Conservation (phyloP, 2,329 filamentous ascomycete genomes). For the Penicillium sp. region DNA sequence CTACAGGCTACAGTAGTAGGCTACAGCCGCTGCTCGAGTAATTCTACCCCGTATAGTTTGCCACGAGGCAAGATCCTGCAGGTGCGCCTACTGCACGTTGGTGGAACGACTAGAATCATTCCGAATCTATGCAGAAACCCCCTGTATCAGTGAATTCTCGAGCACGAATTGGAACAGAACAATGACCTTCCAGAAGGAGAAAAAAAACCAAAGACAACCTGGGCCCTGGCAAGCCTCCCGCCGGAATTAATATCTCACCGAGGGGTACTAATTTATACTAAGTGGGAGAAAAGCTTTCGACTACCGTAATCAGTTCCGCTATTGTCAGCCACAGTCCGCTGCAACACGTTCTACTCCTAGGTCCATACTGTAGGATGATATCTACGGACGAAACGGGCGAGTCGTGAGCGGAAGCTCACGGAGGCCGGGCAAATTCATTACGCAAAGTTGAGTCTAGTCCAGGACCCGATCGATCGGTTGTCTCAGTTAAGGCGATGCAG, state of each 20-base stretch:
- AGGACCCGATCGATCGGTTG: slow-evolving; percentile 5
- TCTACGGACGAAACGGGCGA: neutral
- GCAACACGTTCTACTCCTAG: no score
- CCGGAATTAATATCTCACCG: neutral
- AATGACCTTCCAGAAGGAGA: neutral
- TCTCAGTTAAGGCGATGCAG: neutral
- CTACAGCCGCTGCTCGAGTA: no score
- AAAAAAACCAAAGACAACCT: neutral
- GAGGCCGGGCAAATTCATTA: neutral
- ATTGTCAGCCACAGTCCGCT: neutral
- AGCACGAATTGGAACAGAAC: neutral
- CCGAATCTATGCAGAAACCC: neutral
- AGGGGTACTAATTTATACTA: neutral
- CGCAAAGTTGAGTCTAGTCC: slow-evolving; percentile 4
- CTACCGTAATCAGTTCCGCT: neutral
- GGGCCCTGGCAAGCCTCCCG: neutral
- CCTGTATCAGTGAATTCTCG: neutral
- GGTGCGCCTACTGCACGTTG: no score
- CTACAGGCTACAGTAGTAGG: no score
- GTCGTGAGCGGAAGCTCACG: neutral
- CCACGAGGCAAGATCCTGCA: no score
- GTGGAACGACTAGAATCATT: neutral
- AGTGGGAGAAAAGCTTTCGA: neutral
- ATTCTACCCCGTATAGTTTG: no score
- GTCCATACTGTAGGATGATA: neutral